Evolutionary conservation across 1,139 yeast genomes (phyloP), one percentile per base, ranked within the genome.

Genomic region (Meyerozyma carpophila): DNA sequence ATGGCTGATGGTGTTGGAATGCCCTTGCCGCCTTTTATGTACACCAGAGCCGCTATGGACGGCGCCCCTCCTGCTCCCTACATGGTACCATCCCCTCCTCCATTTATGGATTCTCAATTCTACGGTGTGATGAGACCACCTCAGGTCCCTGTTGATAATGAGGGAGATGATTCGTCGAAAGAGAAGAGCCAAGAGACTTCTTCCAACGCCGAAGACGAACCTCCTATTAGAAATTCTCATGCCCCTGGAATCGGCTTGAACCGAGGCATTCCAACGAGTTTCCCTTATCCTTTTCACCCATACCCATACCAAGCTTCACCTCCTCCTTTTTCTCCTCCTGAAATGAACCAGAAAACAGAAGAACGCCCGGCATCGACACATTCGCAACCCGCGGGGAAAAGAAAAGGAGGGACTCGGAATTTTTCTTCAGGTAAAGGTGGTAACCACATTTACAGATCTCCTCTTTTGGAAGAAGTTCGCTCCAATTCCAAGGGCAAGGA

Each of bases 391-490:
- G 41, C 14, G 39, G 49, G 50, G 56, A 43, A 65, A 51, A 50
- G 13, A 47, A 44, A 8, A 38, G 49, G 37, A 10, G 37, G 37
- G 9, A 20, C 11, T 7, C 18, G 26, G 14, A 34, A 34, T 13
- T 34, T 20, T 8, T 34, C 37, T 34, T 34, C 37, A 16, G 26
- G 37, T 8, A 51, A 49, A 27, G 63, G 66, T 8, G 61, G 61
- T 16, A 67, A 65, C 46, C 77, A 77, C 55, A 82, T 82, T 44
- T 79, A 82, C 50, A 72, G 95, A 50, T 84, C 93, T 5, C 93
- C 96, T 8, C 65, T 90, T 41, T 69, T 93, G 48, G 98, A 93
- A 62, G 95, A 89, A 56, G 88, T 93, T 49, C 79, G 97, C 44
- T 77, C 81, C 44, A 84, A 82, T 57, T 72, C 82, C 45, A 75